Base-by-base conservation (phyloP, 495 filamentous ascomycete species). In the Daldinia caldariorum region DNA sequence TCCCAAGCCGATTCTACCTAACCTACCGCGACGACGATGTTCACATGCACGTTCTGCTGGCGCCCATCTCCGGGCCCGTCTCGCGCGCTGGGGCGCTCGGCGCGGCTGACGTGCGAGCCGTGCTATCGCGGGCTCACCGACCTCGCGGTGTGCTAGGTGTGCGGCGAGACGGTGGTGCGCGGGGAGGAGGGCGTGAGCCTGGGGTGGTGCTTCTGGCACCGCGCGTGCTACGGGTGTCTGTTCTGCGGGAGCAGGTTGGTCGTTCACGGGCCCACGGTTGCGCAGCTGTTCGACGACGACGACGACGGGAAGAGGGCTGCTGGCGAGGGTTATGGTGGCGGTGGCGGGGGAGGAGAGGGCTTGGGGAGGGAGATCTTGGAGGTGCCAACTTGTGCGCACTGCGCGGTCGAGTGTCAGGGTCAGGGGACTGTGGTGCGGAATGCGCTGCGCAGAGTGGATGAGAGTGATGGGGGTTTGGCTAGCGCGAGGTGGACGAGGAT, bases 41-140 rank as follows among this genome's bases (percentile, higher is more conserved):
- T 85, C 72, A 79, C 79, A 7, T 84, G 83, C 75, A 84, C 82
- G 3, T 83, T 85, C 70, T 84, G 82, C 78, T 83, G 78, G 80
- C 70, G 66, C 39, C 57, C 66, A 0, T 77, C 71, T 31, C 60
- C 58, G 10, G 69, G 66, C 2, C 49, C 66, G 9, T 77, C 73
- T 0, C 77, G 65, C 61, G 60, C 75, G 49, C 71, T 78, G 13
- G 76, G 79, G 9, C 71, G 56, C 8, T 66, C 75, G 0, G 76
- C 78, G 26, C 77, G 82, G 0, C 76, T 83, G 16, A 76, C 78
- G n/a, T 84, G 81, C 66, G 63, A 66, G 12, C 13, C 71, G 0
- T 85, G 83, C 72, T 79, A 79, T 70, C 50, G 59, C 8, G 76
- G 76, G 16, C 57, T 85, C 10, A 49, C 83, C 35, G 74, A 81